Evolutionary conservation across 495 filamentous ascomycete species (phyloP), one percentile per base, ranked within the genome.

Genomic region (Penicillium goetzii): DNA sequence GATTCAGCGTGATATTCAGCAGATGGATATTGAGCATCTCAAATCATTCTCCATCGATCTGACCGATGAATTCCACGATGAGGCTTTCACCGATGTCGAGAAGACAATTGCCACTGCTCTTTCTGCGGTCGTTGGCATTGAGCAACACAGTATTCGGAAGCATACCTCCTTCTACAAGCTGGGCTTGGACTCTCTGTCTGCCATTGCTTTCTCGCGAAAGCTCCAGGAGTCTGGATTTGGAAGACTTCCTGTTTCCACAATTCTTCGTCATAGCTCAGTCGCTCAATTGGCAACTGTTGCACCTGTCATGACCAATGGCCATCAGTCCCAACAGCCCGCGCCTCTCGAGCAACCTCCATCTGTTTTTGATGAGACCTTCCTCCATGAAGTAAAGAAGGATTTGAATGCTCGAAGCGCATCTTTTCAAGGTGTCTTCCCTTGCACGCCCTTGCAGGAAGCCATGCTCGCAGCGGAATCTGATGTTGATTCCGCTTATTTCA

Each of bases 141-240:
- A 85, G 3, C 50, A 75, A 2, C 51, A 65, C 4, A 72, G 74
- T 1, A 76, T 93, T 53, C 50, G 63, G 11, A 76, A 78, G 25
- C 73, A 81, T 32, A 84, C 74, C 0, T 86, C 82, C 1, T 86
- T 88, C 49, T 83, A 91, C 54, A 83, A 78, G 25, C 76, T 93
- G 7, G 92, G 92, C 0, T 72, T 96, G 23, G 91, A 96, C 71
- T 94, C 91, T 0, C 86, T 96, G n/a, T 89, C 87, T 30, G 90
- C 89, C 0, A 93, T 96, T 52, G 74, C 82, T 14, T 72, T 93
- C 40, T 83, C 88, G 0, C 86, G 78, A 23, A 68, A 71, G 40
- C 71, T 92, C 1, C 73, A 78, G 50, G 62, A 76, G 2, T 59
- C 60, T 9, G 76, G 82, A 3, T 77, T 74, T 43, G 70, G 59